These are phyloP conservation scores for Lotus japonicus DNA, from an alignment of 306 rosid genomes.

Conservation along the genomic window DNA sequence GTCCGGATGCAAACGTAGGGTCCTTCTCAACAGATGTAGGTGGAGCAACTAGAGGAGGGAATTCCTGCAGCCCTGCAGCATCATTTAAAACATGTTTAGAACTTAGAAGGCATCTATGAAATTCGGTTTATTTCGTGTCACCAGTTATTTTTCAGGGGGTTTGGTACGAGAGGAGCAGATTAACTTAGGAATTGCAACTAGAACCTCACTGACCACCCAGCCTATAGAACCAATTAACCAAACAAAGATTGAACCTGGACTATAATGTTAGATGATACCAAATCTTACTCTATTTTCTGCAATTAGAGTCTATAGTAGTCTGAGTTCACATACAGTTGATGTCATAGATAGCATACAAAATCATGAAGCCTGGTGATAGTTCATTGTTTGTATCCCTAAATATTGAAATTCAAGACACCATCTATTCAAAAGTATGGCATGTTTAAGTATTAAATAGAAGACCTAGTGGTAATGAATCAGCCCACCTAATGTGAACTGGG, in stretches of 20 bases:
- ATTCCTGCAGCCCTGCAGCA: constrained; percentile 62
- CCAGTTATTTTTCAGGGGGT: neutral
- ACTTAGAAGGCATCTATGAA: neutral
- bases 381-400: neutral
- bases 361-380: neutral
- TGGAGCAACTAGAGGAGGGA: constrained; percentile 77
- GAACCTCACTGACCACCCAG: neutral
- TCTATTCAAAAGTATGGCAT: neutral
- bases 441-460: neutral
- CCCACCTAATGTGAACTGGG: neutral
- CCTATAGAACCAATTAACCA: neutral
- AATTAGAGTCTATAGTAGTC: neutral
- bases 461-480: neutral
- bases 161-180: neutral
- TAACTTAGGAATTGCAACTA: neutral
- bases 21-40: constrained; percentile 57
- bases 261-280: neutral
- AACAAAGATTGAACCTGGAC: neutral
- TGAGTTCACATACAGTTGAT: neutral
- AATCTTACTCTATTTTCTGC: neutral
- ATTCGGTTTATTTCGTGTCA: neutral
- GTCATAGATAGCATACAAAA: neutral
- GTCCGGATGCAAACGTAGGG: constrained; percentile 57
- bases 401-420: neutral
- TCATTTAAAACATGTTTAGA: constrained; percentile 19